Conservation (phyloP, 2,329 filamentous ascomycete species). For the Coleophoma eucalyptorum region DNA sequence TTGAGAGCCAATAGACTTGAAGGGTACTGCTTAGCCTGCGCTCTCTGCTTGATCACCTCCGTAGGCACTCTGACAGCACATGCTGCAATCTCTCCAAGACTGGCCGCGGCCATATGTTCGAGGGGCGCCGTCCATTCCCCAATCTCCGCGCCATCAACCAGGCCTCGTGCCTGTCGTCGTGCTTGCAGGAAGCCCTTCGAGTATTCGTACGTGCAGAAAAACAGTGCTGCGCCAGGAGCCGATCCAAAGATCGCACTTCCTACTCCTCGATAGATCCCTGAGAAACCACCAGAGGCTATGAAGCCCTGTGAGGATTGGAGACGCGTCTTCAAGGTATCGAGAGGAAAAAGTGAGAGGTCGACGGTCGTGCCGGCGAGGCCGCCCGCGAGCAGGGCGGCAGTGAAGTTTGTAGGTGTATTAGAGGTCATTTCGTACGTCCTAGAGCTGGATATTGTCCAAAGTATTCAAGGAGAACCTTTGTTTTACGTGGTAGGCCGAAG, state of each 20-base stretch:
- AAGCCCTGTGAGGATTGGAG: slow-evolving; percentile 81
- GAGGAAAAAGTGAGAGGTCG: slow-evolving; percentile 93
- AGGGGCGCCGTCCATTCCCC: slow-evolving; percentile 28
- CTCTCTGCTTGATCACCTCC: slow-evolving; percentile 95
- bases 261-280: slow-evolving; percentile 88
- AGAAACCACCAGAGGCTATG: slow-evolving; percentile 80
- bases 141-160: slow-evolving; percentile 16
- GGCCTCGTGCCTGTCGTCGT: slow-evolving; percentile 20
- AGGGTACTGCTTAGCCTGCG: slow-evolving; percentile 81
- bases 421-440: slow-evolving; percentile 7
- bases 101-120: slow-evolving; percentile 81
- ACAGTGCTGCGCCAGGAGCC: slow-evolving; percentile 89
- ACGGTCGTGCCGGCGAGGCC: slow-evolving; percentile 92
- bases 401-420: slow-evolving; percentile 42
- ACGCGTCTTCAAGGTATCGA: slow-evolving; percentile 98
- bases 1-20: slow-evolving; percentile 63
- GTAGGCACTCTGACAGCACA: slow-evolving; percentile 92
- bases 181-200: slow-evolving; percentile 53
- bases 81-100: slow-evolving; percentile 83
- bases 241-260: slow-evolving; percentile 87
- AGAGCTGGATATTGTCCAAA: background rate
- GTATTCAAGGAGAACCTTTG: background rate
- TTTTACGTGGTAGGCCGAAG: slow-evolving; percentile 14
- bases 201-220: slow-evolving; percentile 92
- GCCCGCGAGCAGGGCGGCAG: slow-evolving; percentile 69